phyloP scores from a whole-genome alignment of 139 green algal species.

The Chlamydomonas sp. region DNA sequence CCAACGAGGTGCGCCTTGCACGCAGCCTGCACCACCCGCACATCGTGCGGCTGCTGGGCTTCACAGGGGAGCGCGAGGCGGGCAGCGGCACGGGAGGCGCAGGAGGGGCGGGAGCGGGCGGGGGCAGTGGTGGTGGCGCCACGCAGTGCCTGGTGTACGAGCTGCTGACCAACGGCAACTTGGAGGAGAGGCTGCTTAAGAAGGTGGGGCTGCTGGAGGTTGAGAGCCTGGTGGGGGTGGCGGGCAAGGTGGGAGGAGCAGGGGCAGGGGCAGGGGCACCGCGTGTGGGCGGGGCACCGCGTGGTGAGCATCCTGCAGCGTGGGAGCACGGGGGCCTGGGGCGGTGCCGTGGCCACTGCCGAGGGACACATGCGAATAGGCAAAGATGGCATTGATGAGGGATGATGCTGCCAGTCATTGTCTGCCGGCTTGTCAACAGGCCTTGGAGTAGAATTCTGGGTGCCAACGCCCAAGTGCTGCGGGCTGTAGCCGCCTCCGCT shows the following conservation, averaged over 20 bases:
- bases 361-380: too few species aligned
- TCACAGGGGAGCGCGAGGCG: conserved; percentile 32
- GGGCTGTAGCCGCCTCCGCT: too few species aligned
- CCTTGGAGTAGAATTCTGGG: too few species aligned
- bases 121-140: background rate
- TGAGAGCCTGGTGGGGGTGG: too few species aligned
- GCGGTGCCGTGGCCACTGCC: too few species aligned
- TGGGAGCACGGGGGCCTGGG: too few species aligned
- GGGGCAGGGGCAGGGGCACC: background rate
- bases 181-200: conserved; percentile 48
- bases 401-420: too few species aligned
- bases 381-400: too few species aligned
- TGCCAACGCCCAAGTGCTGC: too few species aligned
- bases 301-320: too few species aligned
- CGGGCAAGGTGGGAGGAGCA: background rate
- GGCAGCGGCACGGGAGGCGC: background rate
- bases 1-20: conserved; percentile 50
- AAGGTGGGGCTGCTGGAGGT: conserved; percentile 2
- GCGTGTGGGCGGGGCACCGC: too few species aligned
- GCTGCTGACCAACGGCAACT: conserved; percentile 57
- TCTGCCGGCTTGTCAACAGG: too few species aligned
- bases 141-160: conserved; percentile 60
- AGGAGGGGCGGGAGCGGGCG: background rate
- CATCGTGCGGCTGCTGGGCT: conserved; percentile 56
- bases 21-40: conserved; percentile 48